Evolutionary conservation across 2,329 filamentous ascomycete species (phyloP), one percentile per base, ranked within the genome.

Genomic region (Nemania sp.): DNA sequence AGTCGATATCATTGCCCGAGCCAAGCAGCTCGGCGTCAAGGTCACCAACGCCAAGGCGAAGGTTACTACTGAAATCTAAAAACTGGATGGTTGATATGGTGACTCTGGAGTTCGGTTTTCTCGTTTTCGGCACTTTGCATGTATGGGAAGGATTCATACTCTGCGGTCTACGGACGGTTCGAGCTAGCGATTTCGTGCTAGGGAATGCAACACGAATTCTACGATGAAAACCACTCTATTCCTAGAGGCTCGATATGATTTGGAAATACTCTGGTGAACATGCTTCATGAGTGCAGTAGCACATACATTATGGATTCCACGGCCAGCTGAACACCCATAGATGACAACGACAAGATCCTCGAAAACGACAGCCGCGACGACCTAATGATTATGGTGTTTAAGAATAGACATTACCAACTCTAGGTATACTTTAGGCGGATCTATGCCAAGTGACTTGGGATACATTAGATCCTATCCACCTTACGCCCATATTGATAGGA

Each of bases 11-110:
- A 90, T 99, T 80, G 89, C 93, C 81, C 93, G 95, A 84, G 96
- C 96, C 76, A 98, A 98, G 93, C 92, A 97, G 86, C 88, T 99
- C 81, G 93, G 94, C 82, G 96, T 99, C 84, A 99, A 99, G 93
- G 95, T 99, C 84, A 99, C 96, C 83, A 99, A 99, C 90, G 85
- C 93, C 86, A 97, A 98, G 93, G 96, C 94, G 82, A 97, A 95
- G 90, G 92, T 99, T 84, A 97, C 95, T 79, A 97, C 94, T 79
- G 96, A 99, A 90, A 87, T 91, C 80, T 92, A 90, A 89, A 81
- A 68, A 68, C 61, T 70, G 64, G 66, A 24, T 63, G 70, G 71
- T 70, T 72, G 71, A 65, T 73, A 72, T 62, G 72, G 72, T 72
- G 72, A 74, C 69, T 70, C 71, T 74, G 72, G 76, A 74, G 75